These are phyloP conservation scores for Arthrobotrys musiformis DNA, from an alignment of 2,329 filamentous ascomycete species.

Conservation along the genomic window DNA sequence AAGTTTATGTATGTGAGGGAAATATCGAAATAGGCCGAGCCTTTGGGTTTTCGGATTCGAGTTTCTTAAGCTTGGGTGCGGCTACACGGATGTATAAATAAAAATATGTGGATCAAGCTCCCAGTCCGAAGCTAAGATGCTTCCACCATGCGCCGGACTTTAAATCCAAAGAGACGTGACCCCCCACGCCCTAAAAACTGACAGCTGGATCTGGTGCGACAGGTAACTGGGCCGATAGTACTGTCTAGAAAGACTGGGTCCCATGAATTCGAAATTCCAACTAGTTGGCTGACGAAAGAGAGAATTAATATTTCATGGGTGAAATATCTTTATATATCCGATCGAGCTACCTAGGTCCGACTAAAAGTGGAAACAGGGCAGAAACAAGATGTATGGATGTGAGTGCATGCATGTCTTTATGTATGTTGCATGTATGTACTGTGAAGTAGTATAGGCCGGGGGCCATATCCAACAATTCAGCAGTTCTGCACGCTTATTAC, in stretches of 20 bases:
- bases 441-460: constrained; percentile 10
- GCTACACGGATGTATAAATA: constrained; percentile 39
- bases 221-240: constrained; percentile 9
- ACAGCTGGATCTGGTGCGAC: constrained; percentile 1
- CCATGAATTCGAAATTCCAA: constrained; percentile 21
- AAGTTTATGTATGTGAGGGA: background rate
- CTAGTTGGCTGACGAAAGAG: constrained; percentile 26
- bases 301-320: constrained; percentile 22
- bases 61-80: background rate
- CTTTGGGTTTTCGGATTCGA: background rate
- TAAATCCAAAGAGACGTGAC: constrained; percentile 15
- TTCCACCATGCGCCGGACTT: constrained; percentile 34
- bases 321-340: constrained; percentile 29
- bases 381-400: constrained; percentile 2
- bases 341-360: constrained; percentile 13
- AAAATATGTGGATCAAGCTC: constrained; percentile 32
- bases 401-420: too few relatives aligned
- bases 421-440: too few relatives aligned
- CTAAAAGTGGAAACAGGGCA: constrained; percentile 15
- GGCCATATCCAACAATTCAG: constrained; percentile 6
- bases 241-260: constrained; percentile 28
- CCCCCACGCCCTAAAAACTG: constrained; percentile 30
- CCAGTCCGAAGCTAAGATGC: constrained; percentile 21
- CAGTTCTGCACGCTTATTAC: constrained; percentile 18
- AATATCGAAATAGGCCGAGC: constrained; percentile 3